Base-by-base conservation (phyloP, 2,329 filamentous ascomycete genomes). In the Penicillium brevicompactum region DNA sequence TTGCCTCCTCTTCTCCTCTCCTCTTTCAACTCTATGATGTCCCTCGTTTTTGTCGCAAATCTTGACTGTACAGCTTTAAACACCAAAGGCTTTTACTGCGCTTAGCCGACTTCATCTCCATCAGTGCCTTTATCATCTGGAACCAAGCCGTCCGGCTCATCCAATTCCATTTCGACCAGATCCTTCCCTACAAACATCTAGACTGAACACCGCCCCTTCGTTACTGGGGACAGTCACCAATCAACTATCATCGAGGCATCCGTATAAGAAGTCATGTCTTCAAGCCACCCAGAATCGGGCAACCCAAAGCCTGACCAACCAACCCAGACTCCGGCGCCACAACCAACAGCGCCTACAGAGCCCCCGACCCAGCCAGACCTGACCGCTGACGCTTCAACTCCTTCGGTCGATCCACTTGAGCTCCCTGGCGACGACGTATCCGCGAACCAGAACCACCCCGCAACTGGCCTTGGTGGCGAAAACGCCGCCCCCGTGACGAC, bases 251-350 rank as follows among this genome's bases (percentile, higher is more conserved):
- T 50, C 57, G 57, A 57, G 57, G 62, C 47, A 53, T 43, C 43
- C n/a, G 14, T 37, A 37, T 37, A 49, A 53, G 31, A 22, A 44
- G 40, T 11, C 30, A 66, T 66, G 64, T 65, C 62, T 54, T 60
- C 67, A 55, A 62, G 67, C 24, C 53, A 63, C 44, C 53, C 65
- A 37, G 61, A 60, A 47, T 47, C 62, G 48, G 66, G 41, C 55
- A 50, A 58, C 55, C 40, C 51, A 55, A 56, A 62, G 57, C 43
- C 56, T 60, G 44, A 42, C 16, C 37, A 37, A 44, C n/a, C 46
- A 55, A 32, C 38, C 56, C 27, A 57, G 59, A 22, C 56, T 50
- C 34, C 62, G 65, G 38, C 46, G 41, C 45, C 55, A 22, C 49
- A 53, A 43, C 57, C 63, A 42, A 40, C 62, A 42, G 47, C 38